phyloP scores from a whole-genome alignment of 148 eudicot genomes.

The Camellia lanceoleosa region DNA sequence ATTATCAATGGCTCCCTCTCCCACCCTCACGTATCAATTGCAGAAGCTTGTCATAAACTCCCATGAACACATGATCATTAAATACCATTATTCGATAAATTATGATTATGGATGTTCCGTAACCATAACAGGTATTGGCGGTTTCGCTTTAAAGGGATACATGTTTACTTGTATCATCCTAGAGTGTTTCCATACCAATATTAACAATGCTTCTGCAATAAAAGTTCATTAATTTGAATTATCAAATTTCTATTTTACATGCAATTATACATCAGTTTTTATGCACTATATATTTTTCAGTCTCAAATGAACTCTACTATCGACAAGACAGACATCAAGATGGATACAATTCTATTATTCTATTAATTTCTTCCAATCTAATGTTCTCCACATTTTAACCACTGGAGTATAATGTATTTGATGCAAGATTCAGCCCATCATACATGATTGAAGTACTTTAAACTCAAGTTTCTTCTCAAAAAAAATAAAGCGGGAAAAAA shows the following conservation, averaged over 20 bases:
- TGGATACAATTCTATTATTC: no score
- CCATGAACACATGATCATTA: neutral
- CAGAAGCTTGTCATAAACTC: conserved; percentile 26
- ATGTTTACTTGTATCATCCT: neutral
- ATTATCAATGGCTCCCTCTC: conserved; percentile 34
- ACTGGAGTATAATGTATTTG: neutral
- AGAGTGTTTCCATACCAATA: neutral
- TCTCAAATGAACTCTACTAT: no score
- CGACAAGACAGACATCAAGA: no score
- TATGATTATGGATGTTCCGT: neutral
- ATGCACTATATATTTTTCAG: no score
- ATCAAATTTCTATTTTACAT: neutral
- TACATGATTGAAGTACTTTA: no score
- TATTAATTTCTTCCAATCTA: no score
- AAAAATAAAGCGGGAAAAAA: no score
- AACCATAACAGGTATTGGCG: neutral
- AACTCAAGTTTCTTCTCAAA: no score
- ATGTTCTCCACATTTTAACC: neutral
- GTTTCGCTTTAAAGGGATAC: neutral
- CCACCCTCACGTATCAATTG: conserved; percentile 32
- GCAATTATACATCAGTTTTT: no score
- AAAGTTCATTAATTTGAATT: neutral
- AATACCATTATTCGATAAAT: no score
- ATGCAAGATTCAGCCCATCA: neutral
- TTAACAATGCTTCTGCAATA: neutral